phyloP scores from a whole-genome alignment of 2,329 filamentous ascomycete genomes.

The Allantophomopsis lycopodina region DNA sequence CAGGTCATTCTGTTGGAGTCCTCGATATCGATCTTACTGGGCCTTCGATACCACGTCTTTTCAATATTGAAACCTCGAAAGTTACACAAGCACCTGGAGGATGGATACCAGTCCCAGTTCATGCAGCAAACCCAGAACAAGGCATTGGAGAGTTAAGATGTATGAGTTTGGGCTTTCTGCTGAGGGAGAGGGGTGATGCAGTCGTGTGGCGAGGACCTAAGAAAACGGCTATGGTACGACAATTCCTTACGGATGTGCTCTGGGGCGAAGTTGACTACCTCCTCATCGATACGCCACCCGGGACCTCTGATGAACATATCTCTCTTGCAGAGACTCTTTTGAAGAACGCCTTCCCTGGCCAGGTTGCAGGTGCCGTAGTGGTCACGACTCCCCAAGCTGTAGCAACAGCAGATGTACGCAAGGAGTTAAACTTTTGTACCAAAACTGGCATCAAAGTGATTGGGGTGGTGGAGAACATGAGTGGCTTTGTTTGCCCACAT shows the following conservation, averaged over 20 bases:
- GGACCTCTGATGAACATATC: conserved; percentile 95
- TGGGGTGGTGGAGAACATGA: conserved; percentile 96
- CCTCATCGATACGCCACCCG: conserved; percentile 89
- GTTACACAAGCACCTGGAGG: conserved; percentile 84
- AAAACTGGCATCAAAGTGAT: conserved; percentile 75
- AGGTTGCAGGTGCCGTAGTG: conserved; percentile 77
- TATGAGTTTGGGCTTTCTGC: conserved; percentile 88
- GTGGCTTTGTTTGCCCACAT: conserved; percentile 71
- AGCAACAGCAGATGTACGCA: conserved; percentile 74
- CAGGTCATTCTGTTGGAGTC: conserved; percentile 82
- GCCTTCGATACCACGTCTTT: conserved; percentile 89
- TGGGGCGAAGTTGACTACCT: conserved; percentile 87
- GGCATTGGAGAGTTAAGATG: conserved; percentile 56
- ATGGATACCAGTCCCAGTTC: conserved; percentile 82
- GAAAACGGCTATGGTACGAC: conserved; percentile 97
- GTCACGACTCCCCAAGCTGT: conserved; percentile 96
- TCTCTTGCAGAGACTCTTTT: conserved; percentile 80
- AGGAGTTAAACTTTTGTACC: conserved; percentile 79
- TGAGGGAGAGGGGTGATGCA: conserved; percentile 72
- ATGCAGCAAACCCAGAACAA: conserved; percentile 38
- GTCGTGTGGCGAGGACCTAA: conserved; percentile 97
- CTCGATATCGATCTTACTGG: conserved; percentile 95
- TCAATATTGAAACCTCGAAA: conserved; percentile 78
- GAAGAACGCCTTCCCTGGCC: conserved; percentile 43
- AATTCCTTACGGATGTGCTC: conserved; percentile 83